Conservation (phyloP, 108 stramenopile genomes). For the Fragilariopsis cylindrus region DNA sequence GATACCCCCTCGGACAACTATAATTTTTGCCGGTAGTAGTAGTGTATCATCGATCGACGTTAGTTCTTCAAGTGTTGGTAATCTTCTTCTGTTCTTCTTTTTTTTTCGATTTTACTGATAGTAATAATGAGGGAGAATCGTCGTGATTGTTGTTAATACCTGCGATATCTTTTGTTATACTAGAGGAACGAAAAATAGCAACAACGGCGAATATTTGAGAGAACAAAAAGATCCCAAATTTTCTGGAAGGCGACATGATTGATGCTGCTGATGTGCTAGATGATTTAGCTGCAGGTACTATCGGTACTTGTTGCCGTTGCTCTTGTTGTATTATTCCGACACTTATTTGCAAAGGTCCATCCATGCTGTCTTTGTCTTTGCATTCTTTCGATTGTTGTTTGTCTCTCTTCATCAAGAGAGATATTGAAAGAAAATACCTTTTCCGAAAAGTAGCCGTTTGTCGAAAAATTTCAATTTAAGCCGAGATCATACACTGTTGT, state of each 20-base stretch:
- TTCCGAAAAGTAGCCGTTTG: no score
- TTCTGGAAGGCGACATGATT: neutral
- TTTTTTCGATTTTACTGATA: neutral
- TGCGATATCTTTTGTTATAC: neutral
- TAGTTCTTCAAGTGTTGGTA: slow-evolving; percentile 8
- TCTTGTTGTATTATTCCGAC: no score
- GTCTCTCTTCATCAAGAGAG: no score
- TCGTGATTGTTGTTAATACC: neutral
- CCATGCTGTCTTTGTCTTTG: no score
- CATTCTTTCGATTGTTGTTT: no score
- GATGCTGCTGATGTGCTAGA: no score
- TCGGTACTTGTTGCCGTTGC: no score
- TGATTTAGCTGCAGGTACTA: no score
- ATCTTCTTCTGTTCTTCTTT: neutral
- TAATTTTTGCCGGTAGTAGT: neutral
- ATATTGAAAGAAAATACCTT: no score
- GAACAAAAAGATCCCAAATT: neutral
- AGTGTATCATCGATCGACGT: neutral
- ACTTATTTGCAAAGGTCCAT: no score
- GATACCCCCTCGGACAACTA: neutral
- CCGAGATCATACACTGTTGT: no score
- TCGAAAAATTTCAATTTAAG: no score
- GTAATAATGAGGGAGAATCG: neutral
- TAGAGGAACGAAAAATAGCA: neutral
- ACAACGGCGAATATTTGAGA: neutral